These are phyloP conservation scores for Canavalia ensiformis DNA, from an alignment of 306 rosid genomes.

Conservation along the genomic window DNA sequence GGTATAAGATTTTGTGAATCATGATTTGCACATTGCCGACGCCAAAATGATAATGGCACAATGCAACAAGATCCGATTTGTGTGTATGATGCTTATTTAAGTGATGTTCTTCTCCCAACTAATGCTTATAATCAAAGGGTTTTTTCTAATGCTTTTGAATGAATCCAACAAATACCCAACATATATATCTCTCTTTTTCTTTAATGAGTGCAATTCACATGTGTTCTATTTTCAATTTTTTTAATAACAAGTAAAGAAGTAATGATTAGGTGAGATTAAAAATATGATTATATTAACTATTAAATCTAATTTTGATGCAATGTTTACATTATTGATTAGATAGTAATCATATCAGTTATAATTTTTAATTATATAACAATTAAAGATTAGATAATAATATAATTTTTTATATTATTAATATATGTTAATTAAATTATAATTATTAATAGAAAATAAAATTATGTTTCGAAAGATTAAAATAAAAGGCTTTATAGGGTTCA, in stretches of 20 bases:
- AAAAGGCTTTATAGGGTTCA: too few species aligned
- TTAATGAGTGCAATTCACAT: neutral
- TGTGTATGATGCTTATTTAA: conserved; percentile 13
- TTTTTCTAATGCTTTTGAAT: conserved; percentile 21
- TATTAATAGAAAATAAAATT: too few species aligned
- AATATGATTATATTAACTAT: neutral
- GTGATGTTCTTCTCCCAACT: conserved; percentile 33
- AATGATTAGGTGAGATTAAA: neutral
- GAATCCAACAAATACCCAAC: conserved; percentile 13
- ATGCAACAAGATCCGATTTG: neutral
- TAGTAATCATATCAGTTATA: too few species aligned
- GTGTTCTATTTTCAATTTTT: neutral
- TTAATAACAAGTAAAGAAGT: neutral
- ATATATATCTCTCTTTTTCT: neutral
- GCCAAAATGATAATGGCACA: conserved; percentile 7
- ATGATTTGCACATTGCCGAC: conserved; percentile 31
- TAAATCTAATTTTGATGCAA: too few species aligned
- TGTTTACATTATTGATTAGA: neutral
- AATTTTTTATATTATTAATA: too few species aligned
- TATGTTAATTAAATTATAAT: too few species aligned
- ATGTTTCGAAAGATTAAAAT: too few species aligned
- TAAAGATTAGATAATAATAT: too few species aligned
- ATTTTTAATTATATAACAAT: neutral
- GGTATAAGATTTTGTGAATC: conserved; percentile 36
- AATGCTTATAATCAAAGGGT: conserved; percentile 18